Percentiles rank a stretch among this genome's conserved stretches.
Evolutionary conservation across 2,329 filamentous ascomycete species (phyloP).

Genomic region (Alternaria conjuncta): DNA sequence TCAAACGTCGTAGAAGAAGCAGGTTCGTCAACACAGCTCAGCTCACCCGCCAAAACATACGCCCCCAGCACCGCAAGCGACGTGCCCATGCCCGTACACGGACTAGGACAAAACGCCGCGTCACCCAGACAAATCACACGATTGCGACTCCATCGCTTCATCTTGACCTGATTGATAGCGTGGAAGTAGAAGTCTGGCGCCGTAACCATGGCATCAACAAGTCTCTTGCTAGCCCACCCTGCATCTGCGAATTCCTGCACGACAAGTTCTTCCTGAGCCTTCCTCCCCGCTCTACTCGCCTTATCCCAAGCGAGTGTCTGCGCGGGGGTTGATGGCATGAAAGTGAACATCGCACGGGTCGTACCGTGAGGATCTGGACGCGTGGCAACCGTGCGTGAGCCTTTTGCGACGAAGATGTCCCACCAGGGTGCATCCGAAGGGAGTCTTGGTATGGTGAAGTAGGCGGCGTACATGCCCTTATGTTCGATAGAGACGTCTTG

Average conservation of each 20-base stretch:
- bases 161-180: background rate
- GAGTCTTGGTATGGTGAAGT: background rate
- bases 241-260: background rate
- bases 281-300: background rate
- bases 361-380: background rate
- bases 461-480: constrained; percentile 33
- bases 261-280: background rate
- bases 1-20: background rate
- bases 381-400: background rate
- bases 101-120: constrained; percentile 59
- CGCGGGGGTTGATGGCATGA: background rate
- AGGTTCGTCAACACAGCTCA: background rate
- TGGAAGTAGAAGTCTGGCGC: background rate
- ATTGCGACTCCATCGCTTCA: background rate
- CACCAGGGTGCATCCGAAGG: background rate
- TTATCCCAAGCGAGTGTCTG: background rate
- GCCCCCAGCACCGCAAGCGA: constrained; percentile 48
- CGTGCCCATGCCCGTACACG: constrained; percentile 53
- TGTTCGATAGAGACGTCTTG: constrained; percentile 49
- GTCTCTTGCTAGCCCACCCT: background rate
- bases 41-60: constrained; percentile 48
- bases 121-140: constrained; percentile 62
- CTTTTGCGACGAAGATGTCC: background rate
- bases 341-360: background rate
- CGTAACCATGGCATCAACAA: background rate